Base-by-base conservation (phyloP, 768 basidiomycete species). In the Mycena maculata region DNA sequence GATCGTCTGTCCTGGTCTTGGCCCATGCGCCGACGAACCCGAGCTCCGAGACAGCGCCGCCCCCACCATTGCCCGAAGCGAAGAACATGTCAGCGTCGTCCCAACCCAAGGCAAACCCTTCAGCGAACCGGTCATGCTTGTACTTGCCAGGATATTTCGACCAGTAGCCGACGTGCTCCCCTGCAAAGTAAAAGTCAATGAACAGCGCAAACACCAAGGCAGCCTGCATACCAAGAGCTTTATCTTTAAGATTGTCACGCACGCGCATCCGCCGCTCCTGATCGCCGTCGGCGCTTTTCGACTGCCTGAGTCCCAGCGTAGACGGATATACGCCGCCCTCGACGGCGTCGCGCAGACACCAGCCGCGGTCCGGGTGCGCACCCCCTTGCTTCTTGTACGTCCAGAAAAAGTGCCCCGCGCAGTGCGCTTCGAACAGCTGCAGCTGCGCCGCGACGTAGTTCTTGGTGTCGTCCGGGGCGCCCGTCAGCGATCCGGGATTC, bases 391-490 rank as follows among this genome's bases (percentile, higher is more conserved):
- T 93, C 81, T 89, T 93, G 74, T 88, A 91, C 39, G 92, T 93
- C 94, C 94, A 94, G 75, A 92, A 95, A 80, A 90, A 95, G 85
- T 87, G 92, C 6, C 94, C 94, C 0, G 86, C 87, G 64, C 92
- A 90, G 38, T 78, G 70, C 49, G 77, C 75, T 62, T 93, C 92
- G 65, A 86, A 94, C 41, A 92, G 71, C 22, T 82, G 84, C 52
- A 94, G 77, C 75, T 95, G 88, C 4, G 92, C 90, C 20, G 81
- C 74, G 5, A 91, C 81, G 64, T 87, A 95, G 20, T 73, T 72
- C 33, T 78, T 74, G 16, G 79, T 76, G 20, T 86, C 86, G 20
- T 82, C 80, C 0, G 65, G 63, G 30, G 69, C 71, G 2, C 78
- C 78, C 3, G 75, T 71, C 9, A 92, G 76, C 5, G 88, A 90